phyloP scores from a whole-genome alignment of 2,329 filamentous ascomycete genomes.

The Calonectria honghensis region DNA sequence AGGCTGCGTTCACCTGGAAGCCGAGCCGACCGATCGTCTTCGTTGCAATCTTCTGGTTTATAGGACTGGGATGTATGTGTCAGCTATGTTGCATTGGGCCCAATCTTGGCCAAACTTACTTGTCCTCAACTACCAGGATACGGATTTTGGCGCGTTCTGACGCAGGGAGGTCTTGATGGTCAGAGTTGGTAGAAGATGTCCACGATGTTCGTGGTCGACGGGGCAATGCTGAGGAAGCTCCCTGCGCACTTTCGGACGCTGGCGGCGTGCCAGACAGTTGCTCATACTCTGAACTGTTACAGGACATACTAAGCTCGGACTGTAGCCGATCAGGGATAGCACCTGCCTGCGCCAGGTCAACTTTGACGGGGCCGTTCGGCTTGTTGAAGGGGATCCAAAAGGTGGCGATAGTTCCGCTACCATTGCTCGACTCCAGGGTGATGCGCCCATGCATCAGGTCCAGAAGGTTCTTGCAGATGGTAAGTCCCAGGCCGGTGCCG shows the following conservation, averaged over 20 bases:
- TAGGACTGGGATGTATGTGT: conserved; percentile 64
- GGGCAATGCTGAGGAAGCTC: conserved; percentile 47
- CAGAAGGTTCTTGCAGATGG: conserved; percentile 87
- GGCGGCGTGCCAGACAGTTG: conserved; percentile 65
- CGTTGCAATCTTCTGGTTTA: conserved; percentile 85
- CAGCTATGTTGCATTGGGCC: conserved; percentile 36
- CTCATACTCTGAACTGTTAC: conserved; percentile 79
- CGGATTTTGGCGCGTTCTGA: conserved; percentile 78
- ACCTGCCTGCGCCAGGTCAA: conserved; percentile 76
- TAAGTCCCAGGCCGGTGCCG: conserved; percentile 85
- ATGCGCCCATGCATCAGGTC: conserved; percentile 89
- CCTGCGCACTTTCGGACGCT: conserved; percentile 53
- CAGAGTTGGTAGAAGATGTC: conserved; percentile 60
- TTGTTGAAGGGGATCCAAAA: conserved; percentile 88
- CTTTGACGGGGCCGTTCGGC: conserved; percentile 69
- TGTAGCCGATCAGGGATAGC: conserved; percentile 81
- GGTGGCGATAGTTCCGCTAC: conserved; percentile 81
- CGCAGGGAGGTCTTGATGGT: conserved; percentile 68
- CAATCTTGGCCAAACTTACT: conserved; percentile 68
- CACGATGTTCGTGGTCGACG: conserved; percentile 60
- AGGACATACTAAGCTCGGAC: conserved; percentile 78
- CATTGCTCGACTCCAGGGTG: conserved; percentile 79
- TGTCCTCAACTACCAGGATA: conserved; percentile 88
- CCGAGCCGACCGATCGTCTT: conserved; percentile 84
- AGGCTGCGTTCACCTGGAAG: conserved; percentile 81